Conservation (phyloP, 2,329 filamentous ascomycete genomes). For the Claviceps pazoutovae region DNA sequence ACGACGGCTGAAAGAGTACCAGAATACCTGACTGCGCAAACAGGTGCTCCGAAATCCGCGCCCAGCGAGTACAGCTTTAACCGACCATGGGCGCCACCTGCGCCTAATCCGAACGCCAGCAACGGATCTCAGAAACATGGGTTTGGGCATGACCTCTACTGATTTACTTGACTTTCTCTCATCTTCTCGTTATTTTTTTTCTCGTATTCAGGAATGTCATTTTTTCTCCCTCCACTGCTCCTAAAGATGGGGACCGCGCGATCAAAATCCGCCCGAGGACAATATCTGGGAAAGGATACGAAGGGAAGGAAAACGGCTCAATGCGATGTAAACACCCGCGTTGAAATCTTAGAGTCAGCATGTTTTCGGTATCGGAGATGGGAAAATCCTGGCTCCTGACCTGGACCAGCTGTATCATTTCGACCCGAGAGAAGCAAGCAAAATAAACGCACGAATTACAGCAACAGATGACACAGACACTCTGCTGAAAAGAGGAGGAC, state of each 20-base stretch:
- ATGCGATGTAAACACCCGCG: not conserved
- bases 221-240: too few species aligned
- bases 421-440: not conserved
- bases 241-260: too few species aligned
- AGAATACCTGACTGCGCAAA: conserved; percentile 39
- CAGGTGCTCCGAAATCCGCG: conserved; percentile 40
- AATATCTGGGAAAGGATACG: not conserved
- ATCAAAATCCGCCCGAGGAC: not conserved
- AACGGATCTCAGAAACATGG: not conserved
- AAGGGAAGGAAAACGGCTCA: not conserved
- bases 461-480: not conserved
- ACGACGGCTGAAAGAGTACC: conserved; percentile 19
- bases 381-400: not conserved
- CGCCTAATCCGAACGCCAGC: not conserved
- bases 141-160: conserved; percentile 2
- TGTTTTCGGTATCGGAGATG: not conserved
- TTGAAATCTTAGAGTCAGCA: not conserved
- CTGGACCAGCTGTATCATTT: not conserved
- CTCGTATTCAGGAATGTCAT: too few species aligned
- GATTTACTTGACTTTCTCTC: not conserved
- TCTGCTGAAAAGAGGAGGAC: not conserved
- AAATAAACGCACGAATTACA: not conserved
- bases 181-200: not conserved
- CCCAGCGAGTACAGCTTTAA: conserved; percentile 41
- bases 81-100: conserved; percentile 23